Base-by-base conservation (phyloP, 192 early-diverging fungal genomes). In the Allomyces javanicus region DNA sequence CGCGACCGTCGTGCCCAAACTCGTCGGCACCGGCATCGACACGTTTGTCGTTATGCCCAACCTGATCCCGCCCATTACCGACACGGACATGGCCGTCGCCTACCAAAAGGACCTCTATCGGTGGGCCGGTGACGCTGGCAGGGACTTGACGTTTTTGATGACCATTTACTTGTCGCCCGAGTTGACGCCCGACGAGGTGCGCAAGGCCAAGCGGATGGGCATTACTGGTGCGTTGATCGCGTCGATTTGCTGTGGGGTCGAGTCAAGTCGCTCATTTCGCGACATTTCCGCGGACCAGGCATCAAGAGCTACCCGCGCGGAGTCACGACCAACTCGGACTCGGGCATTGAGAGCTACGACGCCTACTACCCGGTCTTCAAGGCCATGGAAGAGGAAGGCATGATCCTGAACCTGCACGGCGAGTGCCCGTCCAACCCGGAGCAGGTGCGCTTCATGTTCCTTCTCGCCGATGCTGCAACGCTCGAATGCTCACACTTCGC, bases 41-140 rank as follows among this genome's bases (percentile, higher is more conserved):
- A 83, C 89, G 21, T 92, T 87, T 21, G 89, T 91, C 65, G 88
- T 96, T 58, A 99, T 99, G 93, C 96, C 96, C 66, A 98, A 98
- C 74, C 74, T 96, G 63, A 84, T 87, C 63, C 94, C 96, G 23
- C 90, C 94, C 1, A 85, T 98, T 66, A 85, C 85, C 21, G 90
- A 78, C 23, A 89, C 92, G 9, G 84, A 89, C 22, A 82, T 88
- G 81, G 96, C 94, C 24, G 71, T 96, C 3, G 82, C 80, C 19
- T 98, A 98, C 76, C 87, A 88, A 67, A 69, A 70, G 33, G 71
- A 92, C 69, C 76, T 94, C 0, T 89, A 87, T 0, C 93, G 93
- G 17, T 77, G 82, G 65, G 88, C 96, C 45, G 33, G 33, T 7
- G 33, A 40, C 4, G 33, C 4, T 40, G 33, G 33, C 33, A 40